These are phyloP conservation scores for Mucor plumbeus DNA, from an alignment of 371 early-diverging fungal species.

Conservation along the genomic window DNA sequence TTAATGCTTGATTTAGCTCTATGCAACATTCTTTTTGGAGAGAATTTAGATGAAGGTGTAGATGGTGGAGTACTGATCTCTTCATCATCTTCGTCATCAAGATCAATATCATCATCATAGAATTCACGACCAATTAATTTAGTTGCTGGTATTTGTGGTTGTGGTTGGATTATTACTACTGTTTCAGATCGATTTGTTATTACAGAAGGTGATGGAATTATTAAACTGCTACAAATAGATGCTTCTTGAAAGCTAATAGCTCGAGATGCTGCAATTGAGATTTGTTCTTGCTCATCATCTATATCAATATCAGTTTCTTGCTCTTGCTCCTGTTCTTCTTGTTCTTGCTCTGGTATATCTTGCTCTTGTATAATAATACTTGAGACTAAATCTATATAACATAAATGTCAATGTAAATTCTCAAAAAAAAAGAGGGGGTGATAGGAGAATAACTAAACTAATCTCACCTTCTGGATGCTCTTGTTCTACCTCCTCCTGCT, in stretches of 20 bases:
- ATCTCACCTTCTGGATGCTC: slow-evolving; percentile 1
- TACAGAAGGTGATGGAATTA: background rate
- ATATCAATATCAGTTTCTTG: background rate
- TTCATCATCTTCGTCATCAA: slow-evolving; percentile 12
- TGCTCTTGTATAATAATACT: background rate
- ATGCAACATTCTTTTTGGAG: slow-evolving; percentile 23
- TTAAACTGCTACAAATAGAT: slow-evolving; percentile 2
- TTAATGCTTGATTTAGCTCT: slow-evolving; percentile 23
- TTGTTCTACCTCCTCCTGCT: background rate
- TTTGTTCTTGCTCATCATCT: background rate
- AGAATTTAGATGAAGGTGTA: slow-evolving; percentile 17
- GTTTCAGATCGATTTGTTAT: background rate
- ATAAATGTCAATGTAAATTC: background rate
- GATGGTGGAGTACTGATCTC: background rate
- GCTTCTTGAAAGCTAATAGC: slow-evolving; percentile 1
- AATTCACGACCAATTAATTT: slow-evolving; percentile 9
- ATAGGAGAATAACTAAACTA: slow-evolving; percentile 3
- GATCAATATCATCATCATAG: slow-evolving; percentile 14
- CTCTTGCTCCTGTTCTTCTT: background rate
- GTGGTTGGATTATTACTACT: background rate
- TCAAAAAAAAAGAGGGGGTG: background rate
- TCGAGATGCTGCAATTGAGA: background rate
- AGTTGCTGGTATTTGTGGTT: background rate
- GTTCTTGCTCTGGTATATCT: background rate
- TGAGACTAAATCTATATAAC: background rate